phyloP scores from a whole-genome alignment of 148 eudicot genomes.

The Linanthus parryae region DNA sequence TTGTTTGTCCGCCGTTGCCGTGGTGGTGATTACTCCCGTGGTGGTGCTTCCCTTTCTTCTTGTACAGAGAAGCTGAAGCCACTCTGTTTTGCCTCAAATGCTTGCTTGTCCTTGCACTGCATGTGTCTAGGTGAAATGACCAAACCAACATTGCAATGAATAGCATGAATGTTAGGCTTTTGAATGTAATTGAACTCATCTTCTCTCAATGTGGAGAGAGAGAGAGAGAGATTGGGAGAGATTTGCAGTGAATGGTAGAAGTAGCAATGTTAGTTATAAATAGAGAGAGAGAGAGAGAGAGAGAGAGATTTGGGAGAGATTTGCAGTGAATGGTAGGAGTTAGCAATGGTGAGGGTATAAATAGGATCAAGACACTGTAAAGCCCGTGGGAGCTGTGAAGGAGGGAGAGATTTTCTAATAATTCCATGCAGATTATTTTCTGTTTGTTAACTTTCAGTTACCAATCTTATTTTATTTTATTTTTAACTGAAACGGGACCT shows the following conservation, averaged over 20 bases:
- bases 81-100: slow-evolving; percentile 38
- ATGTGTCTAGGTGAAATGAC: slow-evolving; percentile 23
- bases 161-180: slow-evolving; percentile 30
- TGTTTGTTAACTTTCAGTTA: neutral
- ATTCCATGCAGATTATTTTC: neutral
- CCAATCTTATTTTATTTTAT: neutral
- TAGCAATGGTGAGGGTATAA: slow-evolving; percentile 9
- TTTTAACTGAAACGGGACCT: too few relatives aligned
- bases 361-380: slow-evolving; percentile 11
- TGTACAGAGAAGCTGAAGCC: slow-evolving; percentile 28
- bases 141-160: slow-evolving; percentile 31
- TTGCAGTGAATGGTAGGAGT: neutral
- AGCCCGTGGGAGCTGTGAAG: slow-evolving; percentile 6
- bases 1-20: slow-evolving; percentile 24
- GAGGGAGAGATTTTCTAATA: too few relatives aligned
- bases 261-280: slow-evolving; percentile 17
- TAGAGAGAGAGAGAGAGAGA: slow-evolving; percentile 19
- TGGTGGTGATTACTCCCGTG: slow-evolving; percentile 17
- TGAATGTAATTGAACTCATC: slow-evolving; percentile 30
- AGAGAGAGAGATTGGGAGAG: slow-evolving; percentile 11
- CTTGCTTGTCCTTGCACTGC: slow-evolving; percentile 45
- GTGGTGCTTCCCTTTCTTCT: slow-evolving; percentile 35
- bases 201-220: slow-evolving; percentile 2
- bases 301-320: too few relatives aligned
- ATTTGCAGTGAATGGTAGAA: slow-evolving; percentile 19